Conservation (phyloP, 2,329 filamentous ascomycete genomes). For the Mollisia scopiformis region DNA sequence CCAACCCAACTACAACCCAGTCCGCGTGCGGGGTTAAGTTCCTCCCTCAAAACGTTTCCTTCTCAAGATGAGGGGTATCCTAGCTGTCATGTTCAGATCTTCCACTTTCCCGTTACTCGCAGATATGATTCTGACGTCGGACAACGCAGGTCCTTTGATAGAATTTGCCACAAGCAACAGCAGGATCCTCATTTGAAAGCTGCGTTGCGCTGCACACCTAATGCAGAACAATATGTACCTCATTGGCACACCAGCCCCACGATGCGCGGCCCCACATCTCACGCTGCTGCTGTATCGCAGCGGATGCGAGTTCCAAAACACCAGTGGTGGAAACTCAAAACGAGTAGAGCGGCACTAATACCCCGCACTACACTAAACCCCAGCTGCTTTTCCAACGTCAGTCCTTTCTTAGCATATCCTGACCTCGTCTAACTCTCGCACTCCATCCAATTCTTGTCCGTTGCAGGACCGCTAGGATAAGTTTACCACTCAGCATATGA, state of each 20-base stretch:
- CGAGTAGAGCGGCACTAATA: constrained; percentile 3
- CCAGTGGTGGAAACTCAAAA: constrained; percentile 9
- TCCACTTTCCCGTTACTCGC: neutral
- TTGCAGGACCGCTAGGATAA: neutral
- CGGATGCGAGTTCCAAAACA: neutral
- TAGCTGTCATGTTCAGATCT: neutral
- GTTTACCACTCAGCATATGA: neutral
- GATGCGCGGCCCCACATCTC: neutral
- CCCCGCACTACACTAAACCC: constrained; percentile 10
- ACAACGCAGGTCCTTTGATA: neutral
- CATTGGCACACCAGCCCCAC: neutral
- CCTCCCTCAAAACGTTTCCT: neutral
- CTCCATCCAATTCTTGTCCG: neutral
- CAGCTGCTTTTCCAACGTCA: constrained; percentile 1
- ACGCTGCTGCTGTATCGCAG: neutral
- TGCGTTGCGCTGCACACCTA: neutral
- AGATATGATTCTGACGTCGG: neutral
- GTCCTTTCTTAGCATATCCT: neutral
- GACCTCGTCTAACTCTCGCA: neutral
- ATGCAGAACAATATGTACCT: constrained; percentile 1
- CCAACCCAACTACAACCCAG: neutral
- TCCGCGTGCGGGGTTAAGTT: neutral
- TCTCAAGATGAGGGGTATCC: neutral
- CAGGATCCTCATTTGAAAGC: neutral
- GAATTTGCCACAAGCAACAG: neutral